Evolutionary conservation across 495 filamentous ascomycete genomes (phyloP).

Genomic region (Tuber brumale): DNA sequence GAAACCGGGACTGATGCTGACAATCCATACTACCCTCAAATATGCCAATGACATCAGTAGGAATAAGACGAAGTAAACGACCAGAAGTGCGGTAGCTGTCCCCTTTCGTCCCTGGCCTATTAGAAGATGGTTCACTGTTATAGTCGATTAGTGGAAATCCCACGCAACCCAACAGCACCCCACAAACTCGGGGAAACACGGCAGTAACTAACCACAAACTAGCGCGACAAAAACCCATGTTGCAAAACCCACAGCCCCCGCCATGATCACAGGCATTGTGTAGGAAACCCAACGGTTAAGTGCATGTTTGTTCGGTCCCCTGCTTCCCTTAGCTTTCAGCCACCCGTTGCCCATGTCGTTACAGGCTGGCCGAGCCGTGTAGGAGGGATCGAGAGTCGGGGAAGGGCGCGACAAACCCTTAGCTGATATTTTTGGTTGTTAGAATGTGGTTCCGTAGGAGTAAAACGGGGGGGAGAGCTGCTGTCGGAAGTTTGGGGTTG

Average conservation of each 20-base stretch:
- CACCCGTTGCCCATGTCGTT: not conserved
- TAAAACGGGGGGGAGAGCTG: not conserved
- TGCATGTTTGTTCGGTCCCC: slow-evolving; percentile 27
- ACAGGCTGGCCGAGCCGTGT: slow-evolving; percentile 1
- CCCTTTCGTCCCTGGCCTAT: slow-evolving; percentile 46
- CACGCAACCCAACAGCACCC: not conserved
- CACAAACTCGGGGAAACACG: not conserved
- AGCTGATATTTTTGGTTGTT: not conserved
- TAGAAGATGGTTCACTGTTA: slow-evolving; percentile 34
- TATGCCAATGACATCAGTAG: slow-evolving; percentile 61
- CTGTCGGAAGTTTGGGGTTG: not conserved
- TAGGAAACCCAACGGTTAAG: slow-evolving; percentile 38
- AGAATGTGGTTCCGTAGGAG: not conserved
- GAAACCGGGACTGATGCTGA: slow-evolving; percentile 63
- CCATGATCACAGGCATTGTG: slow-evolving; percentile 54
- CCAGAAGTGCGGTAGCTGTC: slow-evolving; percentile 61
- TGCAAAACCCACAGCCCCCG: slow-evolving; percentile 56
- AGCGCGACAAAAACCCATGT: slow-evolving; percentile 56
- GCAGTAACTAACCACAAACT: slow-evolving; percentile 43
- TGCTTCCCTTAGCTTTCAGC: slow-evolving; percentile 11
- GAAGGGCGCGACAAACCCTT: not conserved
- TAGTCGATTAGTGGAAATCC: slow-evolving; percentile 19
- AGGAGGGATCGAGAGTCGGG: not conserved
- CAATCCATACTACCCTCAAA: slow-evolving; percentile 57
- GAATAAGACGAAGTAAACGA: slow-evolving; percentile 64